These are phyloP conservation scores for Solanum chilense DNA, from an alignment of 257 asterid species.

Conservation along the genomic window DNA sequence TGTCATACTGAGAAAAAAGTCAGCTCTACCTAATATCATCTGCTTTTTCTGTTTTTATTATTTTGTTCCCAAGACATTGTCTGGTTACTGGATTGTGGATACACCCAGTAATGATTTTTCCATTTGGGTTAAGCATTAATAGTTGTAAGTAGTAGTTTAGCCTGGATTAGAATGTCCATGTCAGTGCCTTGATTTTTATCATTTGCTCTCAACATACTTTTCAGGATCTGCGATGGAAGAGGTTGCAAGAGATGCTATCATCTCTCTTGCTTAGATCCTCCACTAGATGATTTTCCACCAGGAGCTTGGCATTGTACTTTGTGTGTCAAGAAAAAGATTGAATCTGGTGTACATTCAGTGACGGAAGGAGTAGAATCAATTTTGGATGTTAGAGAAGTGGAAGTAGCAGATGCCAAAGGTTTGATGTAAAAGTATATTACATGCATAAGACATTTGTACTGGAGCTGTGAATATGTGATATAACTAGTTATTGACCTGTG, in stretches of 20 bases:
- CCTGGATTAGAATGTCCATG: neutral
- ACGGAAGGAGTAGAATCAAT: constrained; percentile 56
- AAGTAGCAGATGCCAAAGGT: constrained; percentile 42
- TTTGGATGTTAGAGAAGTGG: constrained; percentile 53
- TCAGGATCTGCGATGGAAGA: constrained; percentile 55
- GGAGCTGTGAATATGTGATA: neutral
- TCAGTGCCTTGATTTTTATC: neutral
- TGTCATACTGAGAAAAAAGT: neutral
- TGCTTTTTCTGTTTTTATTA: neutral
- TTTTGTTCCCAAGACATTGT: neutral
- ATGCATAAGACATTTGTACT: neutral
- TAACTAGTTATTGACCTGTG: neutral
- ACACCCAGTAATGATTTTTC: neutral
- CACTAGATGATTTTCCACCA: constrained; percentile 26
- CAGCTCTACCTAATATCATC: neutral
- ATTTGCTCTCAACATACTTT: constrained; percentile 7
- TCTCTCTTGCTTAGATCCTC: constrained; percentile 39
- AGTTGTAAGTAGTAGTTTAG: neutral
- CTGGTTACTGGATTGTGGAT: neutral
- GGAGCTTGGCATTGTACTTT: constrained; percentile 62
- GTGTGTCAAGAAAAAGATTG: constrained; percentile 55
- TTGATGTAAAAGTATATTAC: constrained; percentile 5
- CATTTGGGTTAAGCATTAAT: neutral
- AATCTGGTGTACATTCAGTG: constrained; percentile 53
- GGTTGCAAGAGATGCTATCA: constrained; percentile 53